Evolutionary conservation across 352 stramenopile genomes (phyloP).

Genomic region (Albugo laibachii): DNA sequence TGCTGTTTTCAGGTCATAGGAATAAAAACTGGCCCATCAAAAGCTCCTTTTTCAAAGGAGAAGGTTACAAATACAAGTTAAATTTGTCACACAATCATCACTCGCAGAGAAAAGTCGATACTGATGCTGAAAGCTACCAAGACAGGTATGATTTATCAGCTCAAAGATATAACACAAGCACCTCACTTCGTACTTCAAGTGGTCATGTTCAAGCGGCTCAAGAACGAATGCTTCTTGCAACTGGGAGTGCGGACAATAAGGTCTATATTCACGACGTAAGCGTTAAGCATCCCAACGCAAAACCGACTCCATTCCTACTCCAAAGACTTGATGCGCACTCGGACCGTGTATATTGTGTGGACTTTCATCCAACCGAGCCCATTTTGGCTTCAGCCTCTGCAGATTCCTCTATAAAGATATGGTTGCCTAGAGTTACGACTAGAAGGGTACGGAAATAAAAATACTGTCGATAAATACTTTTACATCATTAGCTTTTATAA

Average conservation of each 20-base stretch:
- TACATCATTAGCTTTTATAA: too few species aligned
- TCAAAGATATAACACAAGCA: not conserved
- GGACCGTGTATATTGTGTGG: constrained; percentile 77
- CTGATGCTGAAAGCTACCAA: constrained; percentile 55
- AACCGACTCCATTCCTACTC: constrained; percentile 31
- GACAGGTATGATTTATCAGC: constrained; percentile 13
- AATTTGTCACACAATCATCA: constrained; percentile 27
- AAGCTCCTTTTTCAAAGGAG: constrained; percentile 73
- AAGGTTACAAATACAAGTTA: constrained; percentile 77
- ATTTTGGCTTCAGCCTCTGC: constrained; percentile 72
- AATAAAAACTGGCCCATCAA: constrained; percentile 86
- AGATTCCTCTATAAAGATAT: constrained; percentile 76
- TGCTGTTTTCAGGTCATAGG: constrained; percentile 25
- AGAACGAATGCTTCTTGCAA: constrained; percentile 64
- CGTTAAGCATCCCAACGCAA: constrained; percentile 20
- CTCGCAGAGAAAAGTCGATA: constrained; percentile 34
- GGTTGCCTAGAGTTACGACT: constrained; percentile 35
- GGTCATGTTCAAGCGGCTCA: constrained; percentile 23
- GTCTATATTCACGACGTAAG: constrained; percentile 79
- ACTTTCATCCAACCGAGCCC: constrained; percentile 72
- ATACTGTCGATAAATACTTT: too few species aligned
- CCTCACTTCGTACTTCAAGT: not conserved
- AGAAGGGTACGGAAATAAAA: too few species aligned
- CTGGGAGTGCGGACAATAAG: constrained; percentile 69
- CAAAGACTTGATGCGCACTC: constrained; percentile 76